Conservation (phyloP, 805 yeast genomes). For the Lipomyces sp. region DNA sequence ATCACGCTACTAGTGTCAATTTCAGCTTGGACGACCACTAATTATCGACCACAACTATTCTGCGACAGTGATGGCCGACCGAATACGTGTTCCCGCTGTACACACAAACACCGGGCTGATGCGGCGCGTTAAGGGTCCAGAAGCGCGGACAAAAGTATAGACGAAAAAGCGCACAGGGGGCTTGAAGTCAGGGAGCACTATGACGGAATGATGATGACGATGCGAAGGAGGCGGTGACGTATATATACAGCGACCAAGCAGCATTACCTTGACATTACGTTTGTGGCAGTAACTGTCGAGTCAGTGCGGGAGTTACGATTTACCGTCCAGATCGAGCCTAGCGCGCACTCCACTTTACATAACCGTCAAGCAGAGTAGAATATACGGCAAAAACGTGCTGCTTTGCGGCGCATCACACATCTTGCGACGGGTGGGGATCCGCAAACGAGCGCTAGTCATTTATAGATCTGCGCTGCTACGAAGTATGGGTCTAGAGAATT, state of each 20-base stretch:
- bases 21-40: not conserved
- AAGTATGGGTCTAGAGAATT: too few relatives aligned
- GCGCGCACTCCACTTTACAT: not conserved
- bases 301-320: not conserved
- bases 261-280: not conserved
- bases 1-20: not conserved
- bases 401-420: too few relatives aligned
- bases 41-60: not conserved
- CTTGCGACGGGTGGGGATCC: not conserved
- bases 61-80: constrained; percentile 5
- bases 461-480: too few relatives aligned
- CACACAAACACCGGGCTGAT: not conserved
- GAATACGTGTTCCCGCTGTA: constrained; percentile 9
- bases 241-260: constrained; percentile 2
- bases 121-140: constrained; percentile 3
- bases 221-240: constrained; percentile 29
- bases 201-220: constrained; percentile 30
- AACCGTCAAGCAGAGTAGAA: not conserved
- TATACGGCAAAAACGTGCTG: not conserved
- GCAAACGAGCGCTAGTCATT: not conserved
- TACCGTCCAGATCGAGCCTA: not conserved
- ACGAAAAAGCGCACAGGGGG: not conserved
- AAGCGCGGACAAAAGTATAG: constrained; percentile 15
- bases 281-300: not conserved
- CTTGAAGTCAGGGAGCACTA: constrained; percentile 8